A percentile compares a stretch with the other conserved stretches of the same genome.
Evolutionary conservation across 495 filamentous ascomycete species (phyloP).

Genomic region (Podospora pseudoanserina): DNA sequence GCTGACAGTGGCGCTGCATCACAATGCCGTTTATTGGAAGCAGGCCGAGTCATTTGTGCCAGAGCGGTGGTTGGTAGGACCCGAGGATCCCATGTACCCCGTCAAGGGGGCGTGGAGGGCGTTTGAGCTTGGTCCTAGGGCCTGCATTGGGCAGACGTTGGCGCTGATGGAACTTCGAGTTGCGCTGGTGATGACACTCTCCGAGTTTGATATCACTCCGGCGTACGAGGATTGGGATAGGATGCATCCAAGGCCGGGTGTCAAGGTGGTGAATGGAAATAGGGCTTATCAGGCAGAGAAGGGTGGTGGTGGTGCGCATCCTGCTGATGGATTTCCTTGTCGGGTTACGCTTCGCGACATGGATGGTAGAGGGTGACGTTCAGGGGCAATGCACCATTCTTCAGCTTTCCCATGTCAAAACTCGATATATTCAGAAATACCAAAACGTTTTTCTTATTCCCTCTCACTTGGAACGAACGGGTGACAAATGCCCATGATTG

Average conservation of each 20-base stretch:
- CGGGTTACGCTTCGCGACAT: background rate
- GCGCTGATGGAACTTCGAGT: background rate
- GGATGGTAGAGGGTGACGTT: too few species aligned
- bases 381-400: too few species aligned
- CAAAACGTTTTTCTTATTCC: too few species aligned
- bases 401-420: too few species aligned
- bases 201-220: constrained; percentile 4
- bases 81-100: background rate
- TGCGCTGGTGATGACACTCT: background rate
- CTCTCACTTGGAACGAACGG: too few species aligned
- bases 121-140: constrained; percentile 42
- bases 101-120: constrained; percentile 31
- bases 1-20: background rate
- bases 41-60: background rate
- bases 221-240: constrained; percentile 13
- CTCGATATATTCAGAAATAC: too few species aligned
- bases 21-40: background rate
- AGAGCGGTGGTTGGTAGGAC: background rate
- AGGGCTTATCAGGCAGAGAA: constrained; percentile 10
- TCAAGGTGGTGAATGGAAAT: background rate
- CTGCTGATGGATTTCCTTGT: constrained; percentile 13
- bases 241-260: background rate
- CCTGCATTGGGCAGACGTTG: constrained; percentile 36
- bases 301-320: constrained; percentile 7
- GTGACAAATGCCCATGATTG: too few species aligned